Percentiles rank a stretch among this genome's conserved stretches.
Conservation (phyloP, 2,329 filamentous ascomycete species). For the Curvularia verruculosa region DNA sequence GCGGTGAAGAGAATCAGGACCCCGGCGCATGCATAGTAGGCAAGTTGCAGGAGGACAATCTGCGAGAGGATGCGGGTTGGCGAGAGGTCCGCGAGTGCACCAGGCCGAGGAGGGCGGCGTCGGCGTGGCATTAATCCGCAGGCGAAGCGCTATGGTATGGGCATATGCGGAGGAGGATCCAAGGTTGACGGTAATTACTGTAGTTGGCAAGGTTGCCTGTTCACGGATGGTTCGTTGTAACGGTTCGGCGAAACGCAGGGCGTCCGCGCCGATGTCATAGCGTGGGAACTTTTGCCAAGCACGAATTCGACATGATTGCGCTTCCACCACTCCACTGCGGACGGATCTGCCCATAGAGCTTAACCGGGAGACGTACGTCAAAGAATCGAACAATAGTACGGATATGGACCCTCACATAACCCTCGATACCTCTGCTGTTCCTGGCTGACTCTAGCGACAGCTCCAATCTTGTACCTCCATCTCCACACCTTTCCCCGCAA, state of each 20-base stretch:
- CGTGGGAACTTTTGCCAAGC: conserved; percentile 26
- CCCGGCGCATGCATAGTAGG: conserved; percentile 68
- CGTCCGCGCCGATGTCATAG: conserved; percentile 27
- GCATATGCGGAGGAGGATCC: conserved; percentile 23
- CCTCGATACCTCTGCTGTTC: no score
- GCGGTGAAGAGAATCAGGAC: conserved; percentile 71
- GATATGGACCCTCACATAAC: neutral
- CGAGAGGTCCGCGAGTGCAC: conserved; percentile 69
- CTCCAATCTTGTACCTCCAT: conserved; percentile 2
- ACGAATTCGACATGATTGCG: conserved; percentile 19
- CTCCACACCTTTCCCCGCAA: conserved; percentile 15
- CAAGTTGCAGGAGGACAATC: conserved; percentile 68
- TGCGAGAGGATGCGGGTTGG: conserved; percentile 71
- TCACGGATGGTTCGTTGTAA: conserved; percentile 14
- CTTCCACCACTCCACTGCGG: conserved; percentile 2
- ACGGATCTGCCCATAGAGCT: neutral
- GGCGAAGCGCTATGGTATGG: conserved; percentile 24
- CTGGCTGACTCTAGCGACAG: conserved; percentile 16
- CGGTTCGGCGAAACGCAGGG: conserved; percentile 25
- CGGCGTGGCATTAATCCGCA: conserved; percentile 58
- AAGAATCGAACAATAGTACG: neutral
- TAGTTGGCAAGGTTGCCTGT: conserved; percentile 25
- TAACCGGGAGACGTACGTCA: neutral
- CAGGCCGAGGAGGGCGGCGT: conserved; percentile 68
- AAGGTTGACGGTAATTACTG: conserved; percentile 10